phyloP scores from a whole-genome alignment of 257 asterid genomes.

The Primulina huaijiensis region DNA sequence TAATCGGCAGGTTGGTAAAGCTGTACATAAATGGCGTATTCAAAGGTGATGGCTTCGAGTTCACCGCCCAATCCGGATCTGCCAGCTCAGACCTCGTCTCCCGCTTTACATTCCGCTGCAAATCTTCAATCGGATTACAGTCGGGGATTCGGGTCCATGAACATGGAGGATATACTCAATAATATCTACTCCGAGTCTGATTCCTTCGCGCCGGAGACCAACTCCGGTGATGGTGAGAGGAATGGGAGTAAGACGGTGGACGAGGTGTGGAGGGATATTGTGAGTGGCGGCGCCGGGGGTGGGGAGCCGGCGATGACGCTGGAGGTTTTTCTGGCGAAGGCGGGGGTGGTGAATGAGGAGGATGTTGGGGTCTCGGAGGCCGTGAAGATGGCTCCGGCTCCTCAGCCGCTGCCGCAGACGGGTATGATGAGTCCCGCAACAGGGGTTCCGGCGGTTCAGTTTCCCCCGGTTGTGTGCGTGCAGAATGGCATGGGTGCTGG shows the following conservation, averaged over 20 bases:
- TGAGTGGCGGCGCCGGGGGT: constrained; percentile 33
- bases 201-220: constrained; percentile 30
- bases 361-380: constrained; percentile 57
- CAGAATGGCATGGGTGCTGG: constrained; percentile 47
- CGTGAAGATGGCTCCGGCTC: constrained; percentile 27
- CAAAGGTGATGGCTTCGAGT: constrained; percentile 90
- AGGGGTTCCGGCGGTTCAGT: constrained; percentile 50
- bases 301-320: constrained; percentile 71
- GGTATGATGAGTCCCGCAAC: constrained; percentile 42
- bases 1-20: constrained; percentile 33
- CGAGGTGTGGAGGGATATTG: constrained; percentile 69
- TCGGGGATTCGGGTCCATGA: constrained; percentile 62
- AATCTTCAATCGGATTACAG: constrained; percentile 47
- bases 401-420: constrained; percentile 34
- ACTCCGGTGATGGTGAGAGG: constrained; percentile 25
- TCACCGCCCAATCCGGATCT: constrained; percentile 96
- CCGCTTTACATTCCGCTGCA: constrained; percentile 28
- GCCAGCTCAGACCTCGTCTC: constrained; percentile 57
- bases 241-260: constrained; percentile 43
- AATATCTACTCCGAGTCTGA: constrained; percentile 64
- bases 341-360: constrained; percentile 82
- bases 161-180: constrained; percentile 76
- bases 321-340: constrained; percentile 81
- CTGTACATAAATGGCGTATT: constrained; percentile 61
- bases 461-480: constrained; percentile 41